Evolutionary conservation across 2,329 filamentous ascomycete species (phyloP).

Genomic region (Exophiala oligosperma): DNA sequence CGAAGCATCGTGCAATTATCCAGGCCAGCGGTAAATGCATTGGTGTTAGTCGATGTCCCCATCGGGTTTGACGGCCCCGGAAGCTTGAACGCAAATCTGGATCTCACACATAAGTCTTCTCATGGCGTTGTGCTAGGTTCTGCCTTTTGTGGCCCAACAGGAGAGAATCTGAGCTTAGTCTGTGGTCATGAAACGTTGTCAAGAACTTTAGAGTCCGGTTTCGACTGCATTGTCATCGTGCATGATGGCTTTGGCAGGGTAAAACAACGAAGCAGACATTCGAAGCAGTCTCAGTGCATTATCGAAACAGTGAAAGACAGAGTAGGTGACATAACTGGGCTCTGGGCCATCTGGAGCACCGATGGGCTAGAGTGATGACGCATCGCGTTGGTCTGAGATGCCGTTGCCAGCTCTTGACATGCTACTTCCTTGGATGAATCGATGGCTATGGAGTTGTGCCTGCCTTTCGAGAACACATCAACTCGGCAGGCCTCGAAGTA

Average conservation of each 20-base stretch:
- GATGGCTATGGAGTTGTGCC: too few species aligned
- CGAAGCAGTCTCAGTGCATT: not conserved
- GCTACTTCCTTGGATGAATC: not conserved
- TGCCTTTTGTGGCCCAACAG: conserved; percentile 11
- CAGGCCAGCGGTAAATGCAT: not conserved
- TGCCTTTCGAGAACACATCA: too few species aligned
- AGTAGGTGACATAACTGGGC: conserved; percentile 12
- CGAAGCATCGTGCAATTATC: conserved; percentile 19
- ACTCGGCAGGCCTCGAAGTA: too few species aligned
- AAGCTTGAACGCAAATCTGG: not conserved
- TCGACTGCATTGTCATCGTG: conserved; percentile 20
- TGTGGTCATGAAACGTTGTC: conserved; percentile 14
- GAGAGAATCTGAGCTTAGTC: conserved; percentile 12
- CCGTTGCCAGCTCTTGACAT: not conserved
- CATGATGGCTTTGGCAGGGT: conserved; percentile 17
- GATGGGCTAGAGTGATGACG: not conserved
- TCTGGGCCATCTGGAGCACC: conserved; percentile 16
- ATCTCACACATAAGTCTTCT: not conserved
- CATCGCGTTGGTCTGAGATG: not conserved
- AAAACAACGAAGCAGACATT: not conserved
- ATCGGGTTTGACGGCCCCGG: conserved; percentile 1
- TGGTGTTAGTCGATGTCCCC: conserved; percentile 15
- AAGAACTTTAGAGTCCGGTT: conserved; percentile 9
- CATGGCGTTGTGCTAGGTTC: conserved; percentile 13
- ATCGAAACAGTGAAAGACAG: conserved; percentile 26